Evolutionary conservation across 108 stramenopile species (phyloP).

Genomic region (Cyclotella choctawhatcheeana): DNA sequence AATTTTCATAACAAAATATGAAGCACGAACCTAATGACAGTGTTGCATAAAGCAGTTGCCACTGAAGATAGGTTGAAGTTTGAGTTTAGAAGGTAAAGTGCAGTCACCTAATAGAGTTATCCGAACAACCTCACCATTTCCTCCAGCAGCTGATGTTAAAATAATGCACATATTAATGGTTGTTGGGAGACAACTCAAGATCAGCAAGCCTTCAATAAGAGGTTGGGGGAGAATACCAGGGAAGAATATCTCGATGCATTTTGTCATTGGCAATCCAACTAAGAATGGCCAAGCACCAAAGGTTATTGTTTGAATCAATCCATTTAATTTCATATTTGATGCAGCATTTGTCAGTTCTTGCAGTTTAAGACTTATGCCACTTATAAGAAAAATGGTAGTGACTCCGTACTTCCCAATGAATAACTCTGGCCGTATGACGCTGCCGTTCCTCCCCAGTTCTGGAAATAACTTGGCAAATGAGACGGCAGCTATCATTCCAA

Average conservation of each 20-base stretch:
- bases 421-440: slow-evolving; percentile 75
- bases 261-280: slow-evolving; percentile 74
- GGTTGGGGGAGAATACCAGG: slow-evolving; percentile 63
- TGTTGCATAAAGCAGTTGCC: slow-evolving; percentile 90
- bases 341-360: slow-evolving; percentile 72
- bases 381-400: slow-evolving; percentile 83
- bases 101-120: too few species aligned
- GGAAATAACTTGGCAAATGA: slow-evolving; percentile 68
- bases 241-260: slow-evolving; percentile 36
- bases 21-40: too few species aligned
- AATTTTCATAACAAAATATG: too few species aligned
- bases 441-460: slow-evolving; percentile 73
- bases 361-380: slow-evolving; percentile 77
- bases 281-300: slow-evolving; percentile 84
- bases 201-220: slow-evolving; percentile 74
- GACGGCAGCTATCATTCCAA: slow-evolving; percentile 83
- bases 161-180: slow-evolving; percentile 96
- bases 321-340: slow-evolving; percentile 79
- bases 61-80: slow-evolving; percentile 19
- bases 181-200: slow-evolving; percentile 86
- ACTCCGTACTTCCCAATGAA: slow-evolving; percentile 89
- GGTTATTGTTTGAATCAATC: slow-evolving; percentile 63
- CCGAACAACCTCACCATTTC: slow-evolving; percentile 60
- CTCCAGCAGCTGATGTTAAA: slow-evolving; percentile 77
- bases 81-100: too few species aligned